phyloP scores from a whole-genome alignment of 306 rosid species.

The Cucumis hystrix region DNA sequence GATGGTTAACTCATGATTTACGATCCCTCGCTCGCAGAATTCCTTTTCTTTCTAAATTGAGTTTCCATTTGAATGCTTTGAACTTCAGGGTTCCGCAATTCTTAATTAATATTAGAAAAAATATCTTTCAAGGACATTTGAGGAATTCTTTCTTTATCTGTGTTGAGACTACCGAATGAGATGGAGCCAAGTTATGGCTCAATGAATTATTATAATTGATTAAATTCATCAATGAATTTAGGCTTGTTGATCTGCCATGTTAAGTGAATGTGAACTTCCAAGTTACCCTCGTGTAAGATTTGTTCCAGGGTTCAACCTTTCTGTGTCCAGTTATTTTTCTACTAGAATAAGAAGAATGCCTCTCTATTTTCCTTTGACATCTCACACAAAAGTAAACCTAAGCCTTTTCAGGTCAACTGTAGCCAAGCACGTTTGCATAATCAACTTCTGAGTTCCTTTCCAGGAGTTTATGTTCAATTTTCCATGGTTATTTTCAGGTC shows the following conservation, averaged over 20 bases:
- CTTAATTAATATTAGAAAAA: not conserved
- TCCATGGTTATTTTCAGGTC: conserved; percentile 24
- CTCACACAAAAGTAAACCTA: not conserved
- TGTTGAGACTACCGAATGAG: not conserved
- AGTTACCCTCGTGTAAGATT: not conserved
- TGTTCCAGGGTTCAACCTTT: not conserved
- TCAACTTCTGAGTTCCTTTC: not conserved
- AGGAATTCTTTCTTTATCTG: not conserved
- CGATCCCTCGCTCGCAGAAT: too few species aligned
- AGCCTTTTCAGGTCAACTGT: not conserved
- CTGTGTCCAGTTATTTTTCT: not conserved
- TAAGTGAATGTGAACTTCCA: not conserved
- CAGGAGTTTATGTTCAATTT: not conserved
- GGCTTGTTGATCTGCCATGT: not conserved
- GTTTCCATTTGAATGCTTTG: not conserved
- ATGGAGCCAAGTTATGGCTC: not conserved
- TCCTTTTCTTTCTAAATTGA: not conserved
- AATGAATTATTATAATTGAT: not conserved
- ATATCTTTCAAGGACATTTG: not conserved
- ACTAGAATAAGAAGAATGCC: not conserved
- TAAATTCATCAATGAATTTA: not conserved
- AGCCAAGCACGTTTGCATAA: not conserved
- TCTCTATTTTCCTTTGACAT: not conserved
- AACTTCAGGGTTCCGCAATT: not conserved
- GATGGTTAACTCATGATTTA: not conserved